Evolutionary conservation across 2,329 filamentous ascomycete genomes (phyloP).

Genomic region (Cryphonectria radicalis): DNA sequence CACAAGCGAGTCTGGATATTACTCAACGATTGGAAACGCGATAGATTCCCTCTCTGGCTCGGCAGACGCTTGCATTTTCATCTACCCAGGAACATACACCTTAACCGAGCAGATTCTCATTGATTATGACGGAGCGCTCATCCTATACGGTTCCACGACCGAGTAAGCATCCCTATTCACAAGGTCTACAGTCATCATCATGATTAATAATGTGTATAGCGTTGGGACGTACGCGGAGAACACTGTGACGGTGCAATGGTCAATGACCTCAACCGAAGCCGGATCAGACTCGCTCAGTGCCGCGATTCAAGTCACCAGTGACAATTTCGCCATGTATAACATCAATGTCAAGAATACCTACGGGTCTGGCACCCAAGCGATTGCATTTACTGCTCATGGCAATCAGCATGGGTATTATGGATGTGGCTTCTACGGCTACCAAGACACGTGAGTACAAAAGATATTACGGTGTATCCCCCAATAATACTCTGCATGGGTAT

Average conservation of each 20-base stretch:
- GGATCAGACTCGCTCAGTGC: slow-evolving; percentile 39
- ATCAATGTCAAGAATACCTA: slow-evolving; percentile 42
- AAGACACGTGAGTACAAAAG: slow-evolving; percentile 37
- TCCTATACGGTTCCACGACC: slow-evolving; percentile 39
- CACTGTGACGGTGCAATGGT: slow-evolving; percentile 39
- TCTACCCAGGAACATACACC: slow-evolving; percentile 39
- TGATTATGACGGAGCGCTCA: slow-evolving; percentile 36
- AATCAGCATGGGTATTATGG: slow-evolving; percentile 41
- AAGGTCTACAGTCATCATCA: not conserved
- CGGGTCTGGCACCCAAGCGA: slow-evolving; percentile 40
- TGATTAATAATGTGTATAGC: not conserved
- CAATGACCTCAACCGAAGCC: slow-evolving; percentile 37
- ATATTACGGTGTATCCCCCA: not conserved
- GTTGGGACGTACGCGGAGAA: slow-evolving; percentile 37
- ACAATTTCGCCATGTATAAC: slow-evolving; percentile 41
- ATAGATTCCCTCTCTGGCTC: slow-evolving; percentile 35
- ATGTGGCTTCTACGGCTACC: slow-evolving; percentile 41
- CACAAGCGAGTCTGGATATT: slow-evolving; percentile 13
- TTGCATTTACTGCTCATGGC: slow-evolving; percentile 37
- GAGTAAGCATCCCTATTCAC: slow-evolving; percentile 29
- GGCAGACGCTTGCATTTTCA: slow-evolving; percentile 39
- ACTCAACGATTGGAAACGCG: slow-evolving; percentile 34
- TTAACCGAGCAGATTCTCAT: slow-evolving; percentile 38
- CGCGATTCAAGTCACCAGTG: slow-evolving; percentile 37
- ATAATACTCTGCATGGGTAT: not conserved